These are phyloP conservation scores for Trichoderma sp. DNA, from an alignment of 2,329 filamentous ascomycete species.

Conservation along the genomic window DNA sequence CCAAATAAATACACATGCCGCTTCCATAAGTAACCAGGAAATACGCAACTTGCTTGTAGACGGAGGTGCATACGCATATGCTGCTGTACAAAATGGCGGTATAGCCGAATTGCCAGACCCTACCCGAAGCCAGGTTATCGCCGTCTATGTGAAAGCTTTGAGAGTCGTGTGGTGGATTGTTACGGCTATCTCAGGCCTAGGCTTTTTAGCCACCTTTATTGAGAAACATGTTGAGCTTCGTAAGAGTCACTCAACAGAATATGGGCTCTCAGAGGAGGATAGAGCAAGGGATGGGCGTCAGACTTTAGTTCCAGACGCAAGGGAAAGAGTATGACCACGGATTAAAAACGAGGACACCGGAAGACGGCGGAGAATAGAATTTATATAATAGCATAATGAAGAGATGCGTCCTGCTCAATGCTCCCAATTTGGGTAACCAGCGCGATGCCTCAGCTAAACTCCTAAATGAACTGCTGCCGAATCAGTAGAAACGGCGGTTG, in stretches of 20 bases:
- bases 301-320: background rate
- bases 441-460: background rate
- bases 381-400: background rate
- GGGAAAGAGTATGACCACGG: background rate
- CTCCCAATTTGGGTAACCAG: background rate
- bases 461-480: background rate
- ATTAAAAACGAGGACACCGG: background rate
- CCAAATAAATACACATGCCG: constrained; percentile 18
- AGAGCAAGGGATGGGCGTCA: background rate
- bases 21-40: constrained; percentile 18
- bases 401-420: background rate
- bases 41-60: constrained; percentile 20
- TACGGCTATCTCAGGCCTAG: background rate
- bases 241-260: background rate
- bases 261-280: background rate
- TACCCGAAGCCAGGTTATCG: background rate
- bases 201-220: background rate
- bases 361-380: background rate
- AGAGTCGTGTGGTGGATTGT: constrained; percentile 6
- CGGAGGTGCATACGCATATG: constrained; percentile 36
- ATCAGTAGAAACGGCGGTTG: background rate
- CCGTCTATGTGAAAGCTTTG: background rate
- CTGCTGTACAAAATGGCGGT: constrained; percentile 36
- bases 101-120: constrained; percentile 32
- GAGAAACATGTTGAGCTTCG: constrained; percentile 14